Evolutionary conservation across 305 asterid genomes (phyloP).

Genomic region (Rubia balearica): DNA sequence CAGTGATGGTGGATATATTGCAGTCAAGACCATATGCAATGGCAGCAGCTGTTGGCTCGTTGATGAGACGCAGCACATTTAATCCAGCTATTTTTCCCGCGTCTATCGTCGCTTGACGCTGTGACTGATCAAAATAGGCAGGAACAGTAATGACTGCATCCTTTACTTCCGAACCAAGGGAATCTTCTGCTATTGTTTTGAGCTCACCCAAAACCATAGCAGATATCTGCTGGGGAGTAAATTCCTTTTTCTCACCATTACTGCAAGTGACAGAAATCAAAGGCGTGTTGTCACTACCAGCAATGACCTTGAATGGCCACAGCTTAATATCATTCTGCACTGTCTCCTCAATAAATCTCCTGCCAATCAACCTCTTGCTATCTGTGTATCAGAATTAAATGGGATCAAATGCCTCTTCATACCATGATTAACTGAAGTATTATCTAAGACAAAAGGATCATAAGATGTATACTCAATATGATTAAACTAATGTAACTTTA

Average conservation of each 20-base stretch:
- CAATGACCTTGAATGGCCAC: conserved; percentile 1
- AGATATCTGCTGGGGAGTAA: conserved; percentile 11
- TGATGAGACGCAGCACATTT: conserved; percentile 10
- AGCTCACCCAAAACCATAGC: not conserved
- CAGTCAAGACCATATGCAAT: conserved; percentile 16
- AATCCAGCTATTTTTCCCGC: conserved; percentile 14
- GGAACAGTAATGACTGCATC: conserved; percentile 22
- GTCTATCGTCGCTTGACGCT: conserved; percentile 17
- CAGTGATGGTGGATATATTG: not conserved
- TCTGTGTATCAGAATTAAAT: not conserved
- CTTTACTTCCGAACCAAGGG: conserved; percentile 3
- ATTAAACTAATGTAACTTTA: too few species aligned
- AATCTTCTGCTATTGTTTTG: conserved; percentile 5
- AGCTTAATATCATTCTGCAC: not conserved
- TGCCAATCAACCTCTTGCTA: not conserved
- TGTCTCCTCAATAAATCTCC: not conserved
- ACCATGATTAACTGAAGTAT: too few species aligned
- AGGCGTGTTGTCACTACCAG: conserved; percentile 10
- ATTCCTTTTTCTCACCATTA: conserved; percentile 16
- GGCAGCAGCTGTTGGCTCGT: conserved; percentile 23
- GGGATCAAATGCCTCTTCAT: too few species aligned
- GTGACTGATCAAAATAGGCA: conserved; percentile 14
- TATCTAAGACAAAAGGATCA: too few species aligned
- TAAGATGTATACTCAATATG: too few species aligned
- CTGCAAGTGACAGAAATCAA: conserved; percentile 8